Conservation (phyloP, 177 flowering plant genomes). For the Tripterygium wilfordii region DNA sequence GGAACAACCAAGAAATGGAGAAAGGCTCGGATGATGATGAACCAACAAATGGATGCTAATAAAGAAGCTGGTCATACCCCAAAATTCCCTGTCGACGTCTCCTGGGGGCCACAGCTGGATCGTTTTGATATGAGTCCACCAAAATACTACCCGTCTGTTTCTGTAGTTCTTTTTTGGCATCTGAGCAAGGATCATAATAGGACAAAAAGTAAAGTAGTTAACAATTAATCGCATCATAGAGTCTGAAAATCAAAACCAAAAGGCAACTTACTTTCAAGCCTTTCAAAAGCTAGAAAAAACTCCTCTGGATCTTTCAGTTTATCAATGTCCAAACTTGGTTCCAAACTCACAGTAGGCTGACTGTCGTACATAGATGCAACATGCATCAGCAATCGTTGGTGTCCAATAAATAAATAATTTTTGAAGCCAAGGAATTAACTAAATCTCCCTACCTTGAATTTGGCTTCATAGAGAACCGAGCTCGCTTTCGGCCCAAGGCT, state of each 20-base stretch:
- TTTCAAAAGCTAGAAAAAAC: conserved; percentile 60
- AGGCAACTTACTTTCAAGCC: conserved; percentile 52
- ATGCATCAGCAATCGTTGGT: no score
- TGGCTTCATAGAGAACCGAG: conserved; percentile 57
- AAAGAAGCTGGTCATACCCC: conserved; percentile 36
- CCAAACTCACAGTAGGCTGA: conserved; percentile 30
- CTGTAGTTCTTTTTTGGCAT: conserved; percentile 58
- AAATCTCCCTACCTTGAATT: conserved; percentile 33
- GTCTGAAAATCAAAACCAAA: background rate
- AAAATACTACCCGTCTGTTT: conserved; percentile 40
- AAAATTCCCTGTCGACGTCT: conserved; percentile 62
- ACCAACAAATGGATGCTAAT: conserved; percentile 1
- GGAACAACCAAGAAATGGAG: no score
- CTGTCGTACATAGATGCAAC: conserved; percentile 27
- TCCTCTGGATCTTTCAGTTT: conserved; percentile 64
- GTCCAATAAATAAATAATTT: no score
- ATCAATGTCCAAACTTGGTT: conserved; percentile 36
- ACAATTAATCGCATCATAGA: no score
- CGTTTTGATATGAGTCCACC: conserved; percentile 20
- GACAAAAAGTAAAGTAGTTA: no score
- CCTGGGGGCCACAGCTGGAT: conserved; percentile 18
- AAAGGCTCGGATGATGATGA: background rate
- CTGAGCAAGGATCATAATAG: conserved; percentile 31
- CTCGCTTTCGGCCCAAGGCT: conserved; percentile 53
- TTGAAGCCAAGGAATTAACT: no score